phyloP scores from a whole-genome alignment of 495 filamentous ascomycete genomes.

The Penicillium flavigenum region DNA sequence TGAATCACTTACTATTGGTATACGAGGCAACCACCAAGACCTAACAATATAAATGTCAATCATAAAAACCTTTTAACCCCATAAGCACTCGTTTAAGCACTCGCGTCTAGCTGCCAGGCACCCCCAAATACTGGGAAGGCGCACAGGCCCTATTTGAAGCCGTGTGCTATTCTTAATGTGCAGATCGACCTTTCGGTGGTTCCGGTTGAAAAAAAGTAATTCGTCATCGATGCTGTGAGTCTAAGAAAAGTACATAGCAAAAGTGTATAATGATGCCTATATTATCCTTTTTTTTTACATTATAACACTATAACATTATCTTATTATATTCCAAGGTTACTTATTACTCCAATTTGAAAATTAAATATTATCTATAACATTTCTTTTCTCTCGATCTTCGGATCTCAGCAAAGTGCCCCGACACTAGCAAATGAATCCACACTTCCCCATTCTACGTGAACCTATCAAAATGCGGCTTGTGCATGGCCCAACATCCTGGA shows the following conservation, averaged over 20 bases:
- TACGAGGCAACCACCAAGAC: slow-evolving; percentile 10
- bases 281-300: background rate
- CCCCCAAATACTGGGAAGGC: background rate
- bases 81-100: slow-evolving; percentile 7
- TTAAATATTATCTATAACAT: slow-evolving; percentile 13
- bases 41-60: background rate
- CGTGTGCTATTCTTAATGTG: slow-evolving; percentile 28
- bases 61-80: background rate
- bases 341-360: background rate
- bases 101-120: slow-evolving; percentile 6
- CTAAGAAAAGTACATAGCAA: background rate
- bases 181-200: slow-evolving; percentile 21
- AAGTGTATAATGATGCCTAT: background rate
- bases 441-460: slow-evolving; percentile 13
- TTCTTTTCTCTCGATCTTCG: slow-evolving; percentile 24
- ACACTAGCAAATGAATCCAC: slow-evolving; percentile 18
- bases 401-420: slow-evolving; percentile 31
- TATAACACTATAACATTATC: background rate
- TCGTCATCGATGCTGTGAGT: slow-evolving; percentile 2
- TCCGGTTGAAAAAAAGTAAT: slow-evolving; percentile 10
- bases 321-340: background rate
- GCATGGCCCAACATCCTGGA: slow-evolving; percentile 33
- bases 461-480: slow-evolving; percentile 29
- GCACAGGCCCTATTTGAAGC: slow-evolving; percentile 5
- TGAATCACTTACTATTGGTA: background rate